Base-by-base conservation (phyloP, 768 basidiomycete genomes). In the Epithele typhae region DNA sequence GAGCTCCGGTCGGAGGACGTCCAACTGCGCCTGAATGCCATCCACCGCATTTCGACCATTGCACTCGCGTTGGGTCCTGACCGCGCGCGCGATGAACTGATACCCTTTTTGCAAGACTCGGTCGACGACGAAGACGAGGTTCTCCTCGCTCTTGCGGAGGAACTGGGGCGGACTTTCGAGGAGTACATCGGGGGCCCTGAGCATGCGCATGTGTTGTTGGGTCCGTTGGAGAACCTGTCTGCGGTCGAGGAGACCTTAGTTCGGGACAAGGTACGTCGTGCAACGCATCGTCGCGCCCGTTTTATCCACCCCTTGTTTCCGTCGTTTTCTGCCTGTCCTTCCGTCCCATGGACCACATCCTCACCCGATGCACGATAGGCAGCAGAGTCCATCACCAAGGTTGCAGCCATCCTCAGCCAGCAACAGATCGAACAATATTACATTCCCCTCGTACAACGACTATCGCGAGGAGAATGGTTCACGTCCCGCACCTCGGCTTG, bases 61-160 rank as follows among this genome's bases (percentile, higher is more conserved):
- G 95, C 95, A 5, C 79, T 99, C 52, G 96, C 96, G 15, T 77
- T 99, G 42, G 95, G 96, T 5, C 83, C 92, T 35, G 88, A 94
- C 74, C 89, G 96, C 57, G 90, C 94, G 21, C 82, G 95, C 53
- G 88, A 92, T 45, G 96, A 99, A 64, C 80, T 99, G 57, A 80
- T 99, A 52, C 91, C 93, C 1, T 99, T 99, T 73, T 80, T 99
- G 44, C 92, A 93, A 70, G 95, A 99, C 61, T 94, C 92, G n/a
- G 84, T 99, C 55, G 96, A 99, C 66, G 96, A 99, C 61, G 96
- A 99, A 68, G 96, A 99, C 66, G 96, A 99, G 61, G 94, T 99
- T 24, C 74, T 99, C 34, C 77, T 99, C 37, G 95, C 94, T 5
- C 74, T 99, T 41, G 92, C 95, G 17, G 95, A 98, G 57, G 96